Conservation (phyloP, 768 basidiomycete genomes). For the Cantharellus anzutake region DNA sequence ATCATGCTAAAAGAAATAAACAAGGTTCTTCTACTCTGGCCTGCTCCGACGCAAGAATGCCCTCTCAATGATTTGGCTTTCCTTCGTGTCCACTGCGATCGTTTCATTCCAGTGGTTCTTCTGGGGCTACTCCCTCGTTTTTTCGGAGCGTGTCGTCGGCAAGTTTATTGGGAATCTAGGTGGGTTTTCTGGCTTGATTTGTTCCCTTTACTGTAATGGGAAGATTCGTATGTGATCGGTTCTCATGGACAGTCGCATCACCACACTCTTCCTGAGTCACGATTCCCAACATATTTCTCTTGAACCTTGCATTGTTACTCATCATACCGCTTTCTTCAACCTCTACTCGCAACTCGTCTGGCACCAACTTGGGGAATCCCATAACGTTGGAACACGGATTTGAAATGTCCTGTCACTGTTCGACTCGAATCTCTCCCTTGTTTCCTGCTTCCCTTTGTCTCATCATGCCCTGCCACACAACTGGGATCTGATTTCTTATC, state of each 20-base stretch:
- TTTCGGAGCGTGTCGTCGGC: constrained; percentile 47
- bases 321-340: too few relatives aligned
- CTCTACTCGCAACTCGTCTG: too few relatives aligned
- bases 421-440: too few relatives aligned
- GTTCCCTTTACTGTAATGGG: background rate
- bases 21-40: constrained; percentile 64
- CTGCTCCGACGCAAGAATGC: constrained; percentile 87
- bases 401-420: too few relatives aligned
- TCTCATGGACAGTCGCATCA: constrained; percentile 8
- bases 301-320: background rate
- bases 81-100: constrained; percentile 55
- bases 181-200: constrained; percentile 18
- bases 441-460: too few relatives aligned
- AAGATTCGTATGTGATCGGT: too few relatives aligned
- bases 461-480: too few relatives aligned
- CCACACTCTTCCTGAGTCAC: constrained; percentile 8
- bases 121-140: constrained; percentile 90
- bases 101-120: constrained; percentile 81
- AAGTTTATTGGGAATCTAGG: constrained; percentile 76
- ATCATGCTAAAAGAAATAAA: constrained; percentile 22
- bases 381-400: too few relatives aligned
- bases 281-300: background rate
- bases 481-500: too few relatives aligned
- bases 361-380: too few relatives aligned
- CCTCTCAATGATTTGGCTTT: constrained; percentile 69